Evolutionary conservation across 805 yeast species (phyloP).

Genomic region (Candida caryicola): DNA sequence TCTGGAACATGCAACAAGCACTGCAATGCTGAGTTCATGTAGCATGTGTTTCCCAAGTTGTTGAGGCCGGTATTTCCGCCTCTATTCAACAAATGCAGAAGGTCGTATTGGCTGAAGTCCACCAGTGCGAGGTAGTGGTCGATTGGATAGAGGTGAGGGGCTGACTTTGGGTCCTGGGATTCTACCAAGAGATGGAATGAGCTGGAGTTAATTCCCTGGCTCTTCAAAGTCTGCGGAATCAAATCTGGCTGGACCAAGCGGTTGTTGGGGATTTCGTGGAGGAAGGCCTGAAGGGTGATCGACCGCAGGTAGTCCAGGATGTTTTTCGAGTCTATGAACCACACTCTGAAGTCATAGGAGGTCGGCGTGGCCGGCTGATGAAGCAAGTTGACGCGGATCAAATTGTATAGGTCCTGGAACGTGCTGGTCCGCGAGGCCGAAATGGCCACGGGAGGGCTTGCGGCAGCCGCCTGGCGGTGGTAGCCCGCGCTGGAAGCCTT

Average conservation of each 20-base stretch:
- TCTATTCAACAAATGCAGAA: slow-evolving; percentile 8
- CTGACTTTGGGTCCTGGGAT: slow-evolving; percentile 1
- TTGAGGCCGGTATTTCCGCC: slow-evolving; percentile 56
- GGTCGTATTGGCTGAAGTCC: slow-evolving; percentile 13
- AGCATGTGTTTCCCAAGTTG: slow-evolving; percentile 88
- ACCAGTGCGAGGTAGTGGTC: slow-evolving; percentile 5
- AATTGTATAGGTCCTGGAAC: slow-evolving; percentile 31
- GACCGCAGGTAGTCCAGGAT: slow-evolving; percentile 20
- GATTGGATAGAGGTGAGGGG: slow-evolving; percentile 1
- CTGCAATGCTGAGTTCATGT: slow-evolving; percentile 93
- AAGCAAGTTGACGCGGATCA: slow-evolving; percentile 20
- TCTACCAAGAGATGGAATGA: slow-evolving; percentile 7
- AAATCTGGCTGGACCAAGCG: slow-evolving; percentile 25
- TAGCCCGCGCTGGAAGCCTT: slow-evolving; percentile 2
- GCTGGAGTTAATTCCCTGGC: slow-evolving; percentile 22
- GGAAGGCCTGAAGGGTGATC: slow-evolving; percentile 25
- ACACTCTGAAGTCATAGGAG: slow-evolving; percentile 26
- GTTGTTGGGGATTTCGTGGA: slow-evolving; percentile 28
- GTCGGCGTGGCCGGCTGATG: slow-evolving; percentile 16
- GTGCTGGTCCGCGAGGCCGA: slow-evolving; percentile 32
- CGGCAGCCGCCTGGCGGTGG: slow-evolving; percentile 1
- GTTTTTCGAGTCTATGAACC: slow-evolving; percentile 33
- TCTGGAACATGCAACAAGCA: slow-evolving; percentile 87
- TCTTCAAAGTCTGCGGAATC: slow-evolving; percentile 22
- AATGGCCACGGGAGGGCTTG: slow-evolving; percentile 12